Base-by-base conservation (phyloP, 208 protist genomes). In the Balamuthia mandrillaris region DNA sequence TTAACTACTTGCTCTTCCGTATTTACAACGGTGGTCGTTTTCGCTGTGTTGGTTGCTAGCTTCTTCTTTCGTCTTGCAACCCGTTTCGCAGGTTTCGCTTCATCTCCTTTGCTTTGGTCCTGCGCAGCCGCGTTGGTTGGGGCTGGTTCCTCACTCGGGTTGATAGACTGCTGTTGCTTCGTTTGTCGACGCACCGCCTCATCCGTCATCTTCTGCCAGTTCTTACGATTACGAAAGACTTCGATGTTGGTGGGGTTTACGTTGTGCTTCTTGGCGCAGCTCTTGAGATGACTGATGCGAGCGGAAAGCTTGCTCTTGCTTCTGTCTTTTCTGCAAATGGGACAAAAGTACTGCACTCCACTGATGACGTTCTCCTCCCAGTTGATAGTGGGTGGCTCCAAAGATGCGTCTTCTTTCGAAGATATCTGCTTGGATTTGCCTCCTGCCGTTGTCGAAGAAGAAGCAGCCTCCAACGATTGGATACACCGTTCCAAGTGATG, bases 401-500 rank as follows among this genome's bases (percentile, higher is more conserved):
- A 10, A 52, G 47, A 18, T 60, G 56, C 10, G 51, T 2, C 29
- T 58, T 5, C 4, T 2, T 58, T 14, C 18, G 14, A 41, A 18
- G 33, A 6, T 3, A 72, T 33, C 18, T 72, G 63, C 63, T 72
- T 33, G 0, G 63, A 72, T 41, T 51, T 41, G 63, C n/a, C n/a
- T n/a, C n/a, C n/a, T n/a, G n/a, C n/a, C n/a, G n/a, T n/a, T n/a
- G n/a, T n/a, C n/a, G n/a, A n/a, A n/a, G n/a, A n/a, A n/a, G n/a
- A n/a, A n/a, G n/a, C 49, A 29, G 42, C 39, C 39, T 33, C 27
- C 21, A 72, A 47, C 33, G 42, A 51, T 16, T 72, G 39, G 33
- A 72, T 16, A 18, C 63, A 72, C 18, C 63, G 63, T 29, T 72
- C 63, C 63, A 72, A 51, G 63, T 72, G 63, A 33, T 72, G 63